Conservation (phyloP, 768 basidiomycete genomes). For the Auricularia heimuer region DNA sequence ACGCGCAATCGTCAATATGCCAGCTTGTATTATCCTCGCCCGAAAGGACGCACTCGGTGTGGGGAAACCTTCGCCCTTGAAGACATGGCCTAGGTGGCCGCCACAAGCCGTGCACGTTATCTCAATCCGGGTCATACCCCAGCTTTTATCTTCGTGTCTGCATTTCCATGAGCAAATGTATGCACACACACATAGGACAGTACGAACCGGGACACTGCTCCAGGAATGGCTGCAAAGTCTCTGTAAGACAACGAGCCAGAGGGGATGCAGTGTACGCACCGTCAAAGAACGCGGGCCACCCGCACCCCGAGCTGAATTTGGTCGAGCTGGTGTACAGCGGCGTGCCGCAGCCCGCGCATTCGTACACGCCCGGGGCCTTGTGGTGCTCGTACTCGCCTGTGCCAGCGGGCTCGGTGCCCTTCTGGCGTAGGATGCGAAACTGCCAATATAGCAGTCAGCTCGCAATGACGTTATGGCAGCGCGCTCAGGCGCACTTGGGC, state of each 20-base stretch:
- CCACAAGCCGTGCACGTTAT: constrained; percentile 87
- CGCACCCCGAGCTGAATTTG: constrained; percentile 89
- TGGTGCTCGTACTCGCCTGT: constrained; percentile 76
- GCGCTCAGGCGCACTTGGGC: constrained; percentile 84
- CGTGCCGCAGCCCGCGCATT: constrained; percentile 70
- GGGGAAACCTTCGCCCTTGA: constrained; percentile 78
- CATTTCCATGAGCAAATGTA: background rate
- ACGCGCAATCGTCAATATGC: background rate
- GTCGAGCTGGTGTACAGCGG: constrained; percentile 82
- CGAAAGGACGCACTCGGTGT: constrained; percentile 54
- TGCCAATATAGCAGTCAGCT: constrained; percentile 20
- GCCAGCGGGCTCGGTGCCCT: constrained; percentile 74
- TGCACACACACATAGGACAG: background rate
- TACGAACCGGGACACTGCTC: constrained; percentile 53
- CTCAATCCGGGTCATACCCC: constrained; percentile 67
- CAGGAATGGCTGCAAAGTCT: constrained; percentile 62
- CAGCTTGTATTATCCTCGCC: constrained; percentile 13
- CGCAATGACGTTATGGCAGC: constrained; percentile 11
- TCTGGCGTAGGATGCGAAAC: constrained; percentile 79
- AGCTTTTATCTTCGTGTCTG: constrained; percentile 55
- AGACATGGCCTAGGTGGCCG: constrained; percentile 91
- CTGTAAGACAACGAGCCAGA: constrained; percentile 4
- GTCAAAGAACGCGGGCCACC: constrained; percentile 98
- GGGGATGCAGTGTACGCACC: constrained; percentile 30
- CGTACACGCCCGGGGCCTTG: constrained; percentile 55